These are phyloP conservation scores for Geotrichum histeridarum DNA, from an alignment of 1,139 yeast genomes.

Conservation along the genomic window DNA sequence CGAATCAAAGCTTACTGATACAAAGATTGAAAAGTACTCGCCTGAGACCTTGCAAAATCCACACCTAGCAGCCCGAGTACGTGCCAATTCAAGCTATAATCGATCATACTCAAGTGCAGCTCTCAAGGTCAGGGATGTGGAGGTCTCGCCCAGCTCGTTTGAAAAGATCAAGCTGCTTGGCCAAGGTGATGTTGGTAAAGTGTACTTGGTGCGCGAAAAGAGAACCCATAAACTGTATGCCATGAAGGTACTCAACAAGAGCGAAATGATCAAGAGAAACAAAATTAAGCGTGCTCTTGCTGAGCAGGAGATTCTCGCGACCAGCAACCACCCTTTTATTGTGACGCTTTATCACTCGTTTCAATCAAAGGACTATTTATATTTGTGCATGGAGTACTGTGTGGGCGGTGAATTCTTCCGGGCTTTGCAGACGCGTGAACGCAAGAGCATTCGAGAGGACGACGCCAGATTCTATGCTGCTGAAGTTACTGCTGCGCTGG, in stretches of 20 bases:
- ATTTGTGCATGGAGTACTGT: slow-evolving; percentile 96
- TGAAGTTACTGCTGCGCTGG: slow-evolving; percentile 95
- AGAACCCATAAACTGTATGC: slow-evolving; percentile 73
- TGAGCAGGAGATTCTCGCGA: slow-evolving; percentile 92
- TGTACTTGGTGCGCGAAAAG: slow-evolving; percentile 82
- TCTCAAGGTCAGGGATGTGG: slow-evolving; percentile 66
- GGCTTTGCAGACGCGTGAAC: slow-evolving; percentile 85
- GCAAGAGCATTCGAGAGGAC: slow-evolving; percentile 77
- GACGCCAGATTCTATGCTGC: slow-evolving; percentile 95
- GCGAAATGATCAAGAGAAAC: slow-evolving; percentile 91
- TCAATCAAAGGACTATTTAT: slow-evolving; percentile 89
- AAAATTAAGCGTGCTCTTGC: slow-evolving; percentile 92
- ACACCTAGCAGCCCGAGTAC: slow-evolving; percentile 28
- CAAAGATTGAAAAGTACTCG: background rate
- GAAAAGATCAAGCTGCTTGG: slow-evolving; percentile 86
- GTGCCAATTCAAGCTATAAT: slow-evolving; percentile 33
- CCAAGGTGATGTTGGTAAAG: slow-evolving; percentile 97
- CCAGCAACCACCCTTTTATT: slow-evolving; percentile 94
- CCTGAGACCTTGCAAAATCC: background rate
- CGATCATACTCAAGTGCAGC: slow-evolving; percentile 65
- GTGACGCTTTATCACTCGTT: slow-evolving; percentile 94
- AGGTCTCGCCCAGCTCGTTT: slow-evolving; percentile 81
- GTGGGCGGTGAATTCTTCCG: slow-evolving; percentile 99
- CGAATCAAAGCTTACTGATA: slow-evolving; percentile 6
- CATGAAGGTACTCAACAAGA: slow-evolving; percentile 83